A percentile compares a stretch with the other conserved stretches of the same genome.
These are phyloP conservation scores for Spathaspora sp. DNA, from an alignment of 1,139 yeast species.

Conservation along the genomic window DNA sequence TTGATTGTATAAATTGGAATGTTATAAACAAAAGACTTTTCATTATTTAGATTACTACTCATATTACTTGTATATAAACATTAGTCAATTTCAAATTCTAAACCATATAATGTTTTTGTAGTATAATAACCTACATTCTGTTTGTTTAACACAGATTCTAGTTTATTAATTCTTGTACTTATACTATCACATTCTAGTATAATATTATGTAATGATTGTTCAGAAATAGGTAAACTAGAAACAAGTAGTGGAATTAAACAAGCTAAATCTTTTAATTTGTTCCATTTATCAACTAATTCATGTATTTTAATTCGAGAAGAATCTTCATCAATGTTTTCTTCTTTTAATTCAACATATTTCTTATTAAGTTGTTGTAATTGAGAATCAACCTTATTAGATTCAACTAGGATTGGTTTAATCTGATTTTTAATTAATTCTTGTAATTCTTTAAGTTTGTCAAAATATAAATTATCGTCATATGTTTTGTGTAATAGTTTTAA, in stretches of 20 bases:
- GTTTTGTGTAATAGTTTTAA: constrained; percentile 17
- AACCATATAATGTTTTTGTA: constrained; percentile 10
- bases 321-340: constrained; percentile 9
- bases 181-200: constrained; percentile 28
- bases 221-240: constrained; percentile 31
- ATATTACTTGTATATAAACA: constrained; percentile 1
- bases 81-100: constrained; percentile 11
- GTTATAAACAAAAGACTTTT: constrained; percentile 66
- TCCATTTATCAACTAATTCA: constrained; percentile 25
- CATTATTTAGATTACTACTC: constrained; percentile 32
- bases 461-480: constrained; percentile 8
- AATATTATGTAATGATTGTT: constrained; percentile 24
- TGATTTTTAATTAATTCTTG: constrained; percentile 9
- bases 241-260: constrained; percentile 33
- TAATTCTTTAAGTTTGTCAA: not conserved
- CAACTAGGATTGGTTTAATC: constrained; percentile 16
- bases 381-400: constrained; percentile 16
- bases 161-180: constrained; percentile 20
- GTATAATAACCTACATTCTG: constrained; percentile 11
- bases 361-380: constrained; percentile 15
- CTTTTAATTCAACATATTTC: constrained; percentile 12
- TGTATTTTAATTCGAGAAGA: constrained; percentile 9
- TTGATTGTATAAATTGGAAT: constrained; percentile 86
- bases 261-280: constrained; percentile 23
- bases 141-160: constrained; percentile 21